These are phyloP conservation scores for Colletotrichum euphorbiae DNA, from an alignment of 2,329 filamentous ascomycete species.

Conservation along the genomic window DNA sequence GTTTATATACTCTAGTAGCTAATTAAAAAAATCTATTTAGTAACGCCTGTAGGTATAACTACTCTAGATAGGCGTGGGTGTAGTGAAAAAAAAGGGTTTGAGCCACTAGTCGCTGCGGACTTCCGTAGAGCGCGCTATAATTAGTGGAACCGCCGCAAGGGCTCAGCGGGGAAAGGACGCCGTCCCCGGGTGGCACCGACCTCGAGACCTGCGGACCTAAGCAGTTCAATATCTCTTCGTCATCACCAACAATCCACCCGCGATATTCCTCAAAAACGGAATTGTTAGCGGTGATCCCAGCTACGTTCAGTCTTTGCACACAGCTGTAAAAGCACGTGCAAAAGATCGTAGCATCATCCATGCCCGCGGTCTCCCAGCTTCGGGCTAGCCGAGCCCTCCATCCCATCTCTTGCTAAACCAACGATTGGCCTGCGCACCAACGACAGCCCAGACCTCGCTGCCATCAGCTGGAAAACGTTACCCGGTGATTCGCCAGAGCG, in stretches of 20 bases:
- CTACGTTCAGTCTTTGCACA: neutral
- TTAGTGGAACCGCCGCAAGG: neutral
- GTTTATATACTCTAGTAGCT: no score
- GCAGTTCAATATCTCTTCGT: no score
- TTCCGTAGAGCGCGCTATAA: constrained; percentile 14
- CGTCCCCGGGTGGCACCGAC: constrained; percentile 23
- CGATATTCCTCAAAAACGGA: no score
- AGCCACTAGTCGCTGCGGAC: no score
- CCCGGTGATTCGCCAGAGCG: constrained; percentile 17
- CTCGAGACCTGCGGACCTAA: no score
- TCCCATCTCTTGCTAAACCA: constrained; percentile 1
- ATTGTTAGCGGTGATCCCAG: no score
- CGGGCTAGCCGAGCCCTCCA: neutral
- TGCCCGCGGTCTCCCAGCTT: constrained; percentile 6
- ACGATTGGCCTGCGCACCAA: neutral
- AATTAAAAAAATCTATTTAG: no score
- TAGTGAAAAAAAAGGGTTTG: no score
- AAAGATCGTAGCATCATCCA: constrained; percentile 30
- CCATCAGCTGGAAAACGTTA: neutral
- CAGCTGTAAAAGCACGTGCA: constrained; percentile 20
- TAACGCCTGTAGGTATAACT: no score
- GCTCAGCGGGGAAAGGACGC: constrained; percentile 10
- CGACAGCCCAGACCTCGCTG: neutral
- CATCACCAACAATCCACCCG: neutral
- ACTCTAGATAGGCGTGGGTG: no score